phyloP scores from a whole-genome alignment of 2,329 filamentous ascomycete genomes.

The Ploettnerulaceae sp. region DNA sequence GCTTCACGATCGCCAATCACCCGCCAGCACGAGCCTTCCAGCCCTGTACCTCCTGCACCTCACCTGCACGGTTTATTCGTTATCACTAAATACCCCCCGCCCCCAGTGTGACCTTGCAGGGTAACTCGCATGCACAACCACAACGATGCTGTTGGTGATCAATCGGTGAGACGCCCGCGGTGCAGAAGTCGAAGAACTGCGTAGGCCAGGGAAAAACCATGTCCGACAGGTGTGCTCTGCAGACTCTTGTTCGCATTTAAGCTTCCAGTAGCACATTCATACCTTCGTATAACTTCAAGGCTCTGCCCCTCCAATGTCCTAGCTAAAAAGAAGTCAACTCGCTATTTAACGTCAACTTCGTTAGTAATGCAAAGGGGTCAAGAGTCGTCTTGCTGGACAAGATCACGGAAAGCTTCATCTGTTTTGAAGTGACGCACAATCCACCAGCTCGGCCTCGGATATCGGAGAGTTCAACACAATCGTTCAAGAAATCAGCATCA shows the following conservation, averaged over 20 bases:
- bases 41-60: too few species aligned
- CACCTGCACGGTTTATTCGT: too few species aligned
- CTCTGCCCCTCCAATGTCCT: neutral
- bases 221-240: neutral
- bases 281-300: neutral
- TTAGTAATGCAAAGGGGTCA: conserved; percentile 8
- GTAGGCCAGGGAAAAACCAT: too few species aligned
- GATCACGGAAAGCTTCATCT: conserved; percentile 9
- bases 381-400: conserved; percentile 26
- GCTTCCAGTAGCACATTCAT: neutral
- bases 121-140: conserved; percentile 18
- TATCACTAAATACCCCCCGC: conserved; percentile 4
- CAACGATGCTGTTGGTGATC: conserved; percentile 5
- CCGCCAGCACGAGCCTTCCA: conserved; percentile 13
- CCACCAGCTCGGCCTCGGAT: conserved; percentile 1
- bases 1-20: conserved; percentile 22
- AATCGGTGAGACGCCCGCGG: conserved; percentile 3
- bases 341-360: neutral
- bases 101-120: conserved; percentile 15
- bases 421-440: neutral
- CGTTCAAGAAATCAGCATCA: conserved; percentile 2
- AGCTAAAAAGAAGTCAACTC: neutral
- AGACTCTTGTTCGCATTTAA: neutral
- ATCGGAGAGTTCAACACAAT: conserved; percentile 5
- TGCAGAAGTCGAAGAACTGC: too few species aligned